Percentiles rank a stretch among this genome's conserved stretches.
These are phyloP conservation scores for Stylonectria norvegica DNA, from an alignment of 2,329 filamentous ascomycete genomes.

Conservation along the genomic window DNA sequence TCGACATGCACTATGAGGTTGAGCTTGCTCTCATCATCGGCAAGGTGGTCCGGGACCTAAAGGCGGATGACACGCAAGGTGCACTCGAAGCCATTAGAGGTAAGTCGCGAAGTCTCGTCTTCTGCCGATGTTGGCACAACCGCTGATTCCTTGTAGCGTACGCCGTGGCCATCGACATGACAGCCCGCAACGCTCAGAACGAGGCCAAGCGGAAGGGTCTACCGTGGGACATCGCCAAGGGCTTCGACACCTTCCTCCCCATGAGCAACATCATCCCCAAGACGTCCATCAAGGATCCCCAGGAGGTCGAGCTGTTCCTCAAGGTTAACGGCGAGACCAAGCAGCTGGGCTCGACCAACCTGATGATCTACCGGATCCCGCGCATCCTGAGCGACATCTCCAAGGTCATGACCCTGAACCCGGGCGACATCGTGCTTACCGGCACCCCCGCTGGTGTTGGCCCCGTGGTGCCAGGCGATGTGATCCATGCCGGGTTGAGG, in stretches of 20 bases:
- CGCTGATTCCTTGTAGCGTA: constrained; percentile 56
- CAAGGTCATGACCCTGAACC: constrained; percentile 88
- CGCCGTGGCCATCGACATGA: constrained; percentile 93
- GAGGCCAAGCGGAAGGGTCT: constrained; percentile 94
- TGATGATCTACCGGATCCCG: constrained; percentile 93
- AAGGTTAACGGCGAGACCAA: constrained; percentile 74
- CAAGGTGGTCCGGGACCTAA: constrained; percentile 72
- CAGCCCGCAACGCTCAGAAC: constrained; percentile 89
- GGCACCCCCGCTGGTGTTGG: constrained; percentile 97
- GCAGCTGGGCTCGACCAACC: constrained; percentile 83
- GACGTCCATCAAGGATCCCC: constrained; percentile 76
- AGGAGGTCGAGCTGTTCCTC: constrained; percentile 82
- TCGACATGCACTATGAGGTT: constrained; percentile 90
- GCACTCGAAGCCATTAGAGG: constrained; percentile 80
- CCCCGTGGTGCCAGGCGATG: constrained; percentile 76
- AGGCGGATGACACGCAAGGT: constrained; percentile 68
- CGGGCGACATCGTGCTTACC: constrained; percentile 91
- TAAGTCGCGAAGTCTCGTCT: constrained; percentile 38
- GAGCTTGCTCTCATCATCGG: constrained; percentile 89
- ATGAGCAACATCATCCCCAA: constrained; percentile 80
- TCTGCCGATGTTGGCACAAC: background rate
- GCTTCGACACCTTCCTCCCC: constrained; percentile 95
- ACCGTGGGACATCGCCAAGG: constrained; percentile 94
- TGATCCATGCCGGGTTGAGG: constrained; percentile 79
- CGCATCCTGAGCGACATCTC: constrained; percentile 87